Percentiles rank a stretch among this genome's conserved stretches.
These are phyloP conservation scores for Sarocladium kiliense DNA, from an alignment of 2,329 filamentous ascomycete genomes.

Conservation along the genomic window DNA sequence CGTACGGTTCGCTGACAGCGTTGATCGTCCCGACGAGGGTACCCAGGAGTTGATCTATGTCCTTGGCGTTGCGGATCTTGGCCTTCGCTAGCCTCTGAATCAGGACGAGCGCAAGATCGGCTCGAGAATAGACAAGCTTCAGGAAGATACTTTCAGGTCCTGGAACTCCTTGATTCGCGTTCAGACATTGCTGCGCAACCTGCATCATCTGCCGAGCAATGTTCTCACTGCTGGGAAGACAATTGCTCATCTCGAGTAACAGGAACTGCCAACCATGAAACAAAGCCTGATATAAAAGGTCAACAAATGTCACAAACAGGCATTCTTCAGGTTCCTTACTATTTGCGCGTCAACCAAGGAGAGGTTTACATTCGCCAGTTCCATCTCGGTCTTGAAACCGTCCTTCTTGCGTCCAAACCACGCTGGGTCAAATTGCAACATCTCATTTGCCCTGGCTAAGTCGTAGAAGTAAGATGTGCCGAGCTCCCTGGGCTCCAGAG, in stretches of 20 bases:
- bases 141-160: slow-evolving; percentile 79
- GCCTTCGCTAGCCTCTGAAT: slow-evolving; percentile 71
- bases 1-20: slow-evolving; percentile 49
- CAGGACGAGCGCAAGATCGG: slow-evolving; percentile 76
- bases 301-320: slow-evolving; percentile 11
- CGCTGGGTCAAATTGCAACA: slow-evolving; percentile 70
- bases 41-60: slow-evolving; percentile 46
- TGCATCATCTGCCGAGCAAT: slow-evolving; percentile 67
- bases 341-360: slow-evolving; percentile 91
- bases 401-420: slow-evolving; percentile 67
- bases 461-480: slow-evolving; percentile 84
- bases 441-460: slow-evolving; percentile 64
- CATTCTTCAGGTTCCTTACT: slow-evolving; percentile 40
- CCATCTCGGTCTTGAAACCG: slow-evolving; percentile 79
- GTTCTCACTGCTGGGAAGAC: slow-evolving; percentile 43
- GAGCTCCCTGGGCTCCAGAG: slow-evolving; percentile 58
- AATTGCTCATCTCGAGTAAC: slow-evolving; percentile 73
- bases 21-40: slow-evolving; percentile 49
- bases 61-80: slow-evolving; percentile 38
- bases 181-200: slow-evolving; percentile 71
- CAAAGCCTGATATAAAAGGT: slow-evolving; percentile 51
- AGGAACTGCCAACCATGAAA: slow-evolving; percentile 88
- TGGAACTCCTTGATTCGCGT: slow-evolving; percentile 67
- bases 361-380: slow-evolving; percentile 82
- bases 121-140: slow-evolving; percentile 68